Evolutionary conservation across 2,329 filamentous ascomycete genomes (phyloP).

Genomic region (Zymoseptoria ardabiliae): DNA sequence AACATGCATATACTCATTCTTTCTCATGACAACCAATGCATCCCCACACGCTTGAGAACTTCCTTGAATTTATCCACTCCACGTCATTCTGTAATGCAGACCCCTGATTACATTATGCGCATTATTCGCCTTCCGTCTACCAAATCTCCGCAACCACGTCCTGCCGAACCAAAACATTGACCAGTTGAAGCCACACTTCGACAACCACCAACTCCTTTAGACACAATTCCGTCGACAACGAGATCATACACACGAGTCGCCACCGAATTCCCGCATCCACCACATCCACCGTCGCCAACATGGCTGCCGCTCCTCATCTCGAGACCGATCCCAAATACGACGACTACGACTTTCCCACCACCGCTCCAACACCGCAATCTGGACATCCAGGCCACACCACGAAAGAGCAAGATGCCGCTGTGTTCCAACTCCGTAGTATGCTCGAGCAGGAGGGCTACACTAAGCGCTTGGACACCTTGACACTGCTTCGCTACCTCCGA

Average conservation of each 20-base stretch:
- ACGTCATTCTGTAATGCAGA: not conserved
- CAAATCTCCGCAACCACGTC: not conserved
- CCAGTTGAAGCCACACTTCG: not conserved
- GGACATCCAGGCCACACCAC: conserved; percentile 88
- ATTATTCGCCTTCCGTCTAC: not conserved
- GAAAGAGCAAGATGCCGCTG: conserved; percentile 78
- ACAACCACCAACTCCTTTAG: not conserved
- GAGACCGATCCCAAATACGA: conserved; percentile 84
- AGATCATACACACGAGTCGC: not conserved
- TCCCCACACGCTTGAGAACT: not conserved
- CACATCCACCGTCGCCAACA: conserved; percentile 9
- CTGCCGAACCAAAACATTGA: conserved; percentile 1
- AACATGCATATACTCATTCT: not conserved
- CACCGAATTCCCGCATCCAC: not conserved
- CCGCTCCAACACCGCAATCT: conserved; percentile 58
- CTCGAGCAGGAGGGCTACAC: conserved; percentile 78
- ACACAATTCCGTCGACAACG: too few species aligned
- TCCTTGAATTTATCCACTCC: not conserved
- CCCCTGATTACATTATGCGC: not conserved
- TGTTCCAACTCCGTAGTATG: conserved; percentile 74
- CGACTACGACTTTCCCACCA: conserved; percentile 86
- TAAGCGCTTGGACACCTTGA: conserved; percentile 84
- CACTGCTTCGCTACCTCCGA: conserved; percentile 67
- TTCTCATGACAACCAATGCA: not conserved
- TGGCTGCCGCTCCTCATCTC: conserved; percentile 33